These are phyloP conservation scores for Paraconiothyrium sp. DNA, from an alignment of 2,329 filamentous ascomycete species.

Conservation along the genomic window DNA sequence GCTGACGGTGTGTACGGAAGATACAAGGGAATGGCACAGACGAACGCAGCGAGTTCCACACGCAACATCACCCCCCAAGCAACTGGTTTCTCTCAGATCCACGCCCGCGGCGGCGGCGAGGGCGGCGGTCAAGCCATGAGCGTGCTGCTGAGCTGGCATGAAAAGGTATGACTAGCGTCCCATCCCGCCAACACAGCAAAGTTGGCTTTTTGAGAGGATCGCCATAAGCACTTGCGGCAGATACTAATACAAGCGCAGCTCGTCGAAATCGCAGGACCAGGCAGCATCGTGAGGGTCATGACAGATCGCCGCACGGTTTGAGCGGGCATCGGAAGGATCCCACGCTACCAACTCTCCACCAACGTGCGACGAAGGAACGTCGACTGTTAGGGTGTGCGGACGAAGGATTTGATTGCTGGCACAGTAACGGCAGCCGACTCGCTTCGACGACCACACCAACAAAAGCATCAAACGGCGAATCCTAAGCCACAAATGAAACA, in stretches of 20 bases:
- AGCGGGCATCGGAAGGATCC: constrained; percentile 23
- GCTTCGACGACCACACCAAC: constrained; percentile 16
- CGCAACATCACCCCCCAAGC: constrained; percentile 73
- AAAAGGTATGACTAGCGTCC: constrained; percentile 68
- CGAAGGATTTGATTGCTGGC: constrained; percentile 10
- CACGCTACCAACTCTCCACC: constrained; percentile 19
- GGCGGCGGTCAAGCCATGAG: constrained; percentile 92
- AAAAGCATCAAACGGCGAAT: constrained; percentile 17
- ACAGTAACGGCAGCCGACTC: constrained; percentile 8
- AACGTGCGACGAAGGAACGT: constrained; percentile 17
- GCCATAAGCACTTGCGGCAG: constrained; percentile 2
- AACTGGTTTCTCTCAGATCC: constrained; percentile 89
- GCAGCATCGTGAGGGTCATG: constrained; percentile 92
- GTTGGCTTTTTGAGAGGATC: background rate
- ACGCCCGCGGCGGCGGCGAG: constrained; percentile 66
- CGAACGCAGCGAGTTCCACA: constrained; percentile 38
- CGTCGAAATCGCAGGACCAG: constrained; percentile 89
- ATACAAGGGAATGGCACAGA: constrained; percentile 85
- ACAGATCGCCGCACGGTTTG: constrained; percentile 93
- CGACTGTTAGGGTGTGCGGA: constrained; percentile 11
- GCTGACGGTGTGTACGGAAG: constrained; percentile 55
- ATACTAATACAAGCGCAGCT: constrained; percentile 59
- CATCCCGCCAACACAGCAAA: constrained; percentile 9
- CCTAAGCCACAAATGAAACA: constrained; percentile 26
- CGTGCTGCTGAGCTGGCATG: constrained; percentile 96